Evolutionary conservation across 345 rosid genomes (phyloP).

Genomic region (Linum lewisii): DNA sequence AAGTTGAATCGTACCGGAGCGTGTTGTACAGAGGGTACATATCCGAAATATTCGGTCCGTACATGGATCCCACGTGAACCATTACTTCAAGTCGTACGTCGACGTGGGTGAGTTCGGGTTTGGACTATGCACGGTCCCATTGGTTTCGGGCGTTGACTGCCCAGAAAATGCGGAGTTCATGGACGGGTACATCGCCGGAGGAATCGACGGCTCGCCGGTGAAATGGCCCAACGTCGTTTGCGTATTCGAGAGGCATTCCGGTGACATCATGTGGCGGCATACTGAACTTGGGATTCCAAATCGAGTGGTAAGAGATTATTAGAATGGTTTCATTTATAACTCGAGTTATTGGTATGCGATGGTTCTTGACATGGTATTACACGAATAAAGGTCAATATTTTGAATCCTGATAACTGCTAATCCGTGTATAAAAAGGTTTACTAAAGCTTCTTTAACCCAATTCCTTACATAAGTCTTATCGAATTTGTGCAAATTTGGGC

Average conservation of each 20-base stretch:
- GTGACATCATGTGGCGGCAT: conserved; percentile 43
- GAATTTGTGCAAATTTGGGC: too few relatives aligned
- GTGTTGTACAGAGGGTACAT: conserved; percentile 43
- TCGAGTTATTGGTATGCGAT: too few relatives aligned
- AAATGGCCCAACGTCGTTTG: conserved; percentile 28
- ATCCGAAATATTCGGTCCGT: conserved; percentile 49
- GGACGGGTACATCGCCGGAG: conserved; percentile 33
- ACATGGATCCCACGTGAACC: conserved; percentile 38
- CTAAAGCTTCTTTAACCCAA: too few relatives aligned
- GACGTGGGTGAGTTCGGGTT: conserved; percentile 45
- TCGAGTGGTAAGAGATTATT: conserved; percentile 1
- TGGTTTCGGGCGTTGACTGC: conserved; percentile 38
- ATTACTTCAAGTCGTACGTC: conserved; percentile 30
- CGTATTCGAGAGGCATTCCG: conserved; percentile 48
- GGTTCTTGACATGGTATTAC: too few relatives aligned
- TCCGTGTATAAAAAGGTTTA: too few relatives aligned
- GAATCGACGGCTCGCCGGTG: conserved; percentile 28
- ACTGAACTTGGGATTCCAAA: conserved; percentile 21
- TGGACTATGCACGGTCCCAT: conserved; percentile 32
- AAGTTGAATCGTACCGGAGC: conserved; percentile 24
- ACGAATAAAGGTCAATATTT: too few relatives aligned
- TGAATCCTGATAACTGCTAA: too few relatives aligned
- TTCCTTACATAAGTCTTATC: too few relatives aligned
- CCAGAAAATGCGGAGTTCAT: conserved; percentile 39
- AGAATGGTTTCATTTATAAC: too few relatives aligned